These are phyloP conservation scores for Euphorbia celastroides DNA, from an alignment of 441 rosid genomes.

Conservation along the genomic window DNA sequence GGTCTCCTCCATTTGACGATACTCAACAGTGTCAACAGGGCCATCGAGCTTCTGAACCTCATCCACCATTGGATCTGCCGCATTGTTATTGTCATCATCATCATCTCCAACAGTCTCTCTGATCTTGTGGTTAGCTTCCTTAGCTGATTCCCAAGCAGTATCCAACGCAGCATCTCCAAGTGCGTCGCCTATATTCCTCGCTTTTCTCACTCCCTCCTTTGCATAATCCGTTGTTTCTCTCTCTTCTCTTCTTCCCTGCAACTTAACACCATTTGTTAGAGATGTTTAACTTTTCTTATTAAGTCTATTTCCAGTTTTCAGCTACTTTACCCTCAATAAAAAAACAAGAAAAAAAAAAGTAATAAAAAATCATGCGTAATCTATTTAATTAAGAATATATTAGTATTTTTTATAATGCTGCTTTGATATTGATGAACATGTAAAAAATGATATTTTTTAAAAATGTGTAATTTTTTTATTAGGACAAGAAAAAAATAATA, in stretches of 20 bases:
- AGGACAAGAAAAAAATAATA: too few species aligned
- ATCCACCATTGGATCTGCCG: constrained; percentile 21
- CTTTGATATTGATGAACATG: too few species aligned
- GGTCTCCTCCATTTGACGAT: constrained; percentile 14
- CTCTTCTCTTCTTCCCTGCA: constrained; percentile 21
- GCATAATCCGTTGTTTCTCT: constrained; percentile 28
- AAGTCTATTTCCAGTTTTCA: too few species aligned
- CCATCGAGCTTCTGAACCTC: constrained; percentile 23
- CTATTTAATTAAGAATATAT: too few species aligned
- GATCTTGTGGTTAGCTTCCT: constrained; percentile 33
- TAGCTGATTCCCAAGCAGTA: constrained; percentile 39
- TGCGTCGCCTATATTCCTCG: constrained; percentile 28
- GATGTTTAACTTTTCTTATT: not conserved
- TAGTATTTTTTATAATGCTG: too few species aligned
- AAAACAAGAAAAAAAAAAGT: too few species aligned
- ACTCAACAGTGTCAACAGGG: constrained; percentile 28
- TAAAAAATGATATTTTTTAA: too few species aligned
- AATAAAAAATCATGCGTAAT: too few species aligned
- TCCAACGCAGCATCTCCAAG: constrained; percentile 42
- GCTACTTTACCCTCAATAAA: too few species aligned
- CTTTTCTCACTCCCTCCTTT: constrained; percentile 35
- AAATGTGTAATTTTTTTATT: too few species aligned
- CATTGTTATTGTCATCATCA: constrained; percentile 7
- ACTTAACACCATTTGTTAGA: too few species aligned
- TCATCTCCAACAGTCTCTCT: constrained; percentile 18